Evolutionary conservation across 352 stramenopile genomes (phyloP).

Genomic region (Peronospora belbahrii): DNA sequence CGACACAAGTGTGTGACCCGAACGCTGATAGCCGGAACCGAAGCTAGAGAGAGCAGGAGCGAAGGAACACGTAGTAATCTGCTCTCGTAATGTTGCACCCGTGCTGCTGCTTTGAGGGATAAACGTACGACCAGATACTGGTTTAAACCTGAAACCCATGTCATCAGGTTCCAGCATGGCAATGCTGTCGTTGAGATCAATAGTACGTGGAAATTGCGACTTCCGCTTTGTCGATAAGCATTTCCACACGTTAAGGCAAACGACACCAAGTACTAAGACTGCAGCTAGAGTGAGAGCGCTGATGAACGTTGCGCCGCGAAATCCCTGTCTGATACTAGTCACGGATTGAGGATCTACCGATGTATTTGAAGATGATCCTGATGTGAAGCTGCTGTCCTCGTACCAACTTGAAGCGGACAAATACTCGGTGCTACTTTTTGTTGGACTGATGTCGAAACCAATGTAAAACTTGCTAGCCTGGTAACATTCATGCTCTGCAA

Average conservation of each 20-base stretch:
- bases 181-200: slow-evolving; percentile 17
- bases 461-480: slow-evolving; percentile 22
- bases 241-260: slow-evolving; percentile 16
- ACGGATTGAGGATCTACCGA: slow-evolving; percentile 3
- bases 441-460: not conserved
- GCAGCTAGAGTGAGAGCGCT: slow-evolving; percentile 1
- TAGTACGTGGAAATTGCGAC: slow-evolving; percentile 1
- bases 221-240: slow-evolving; percentile 13
- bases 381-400: not conserved
- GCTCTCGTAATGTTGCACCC: slow-evolving; percentile 16
- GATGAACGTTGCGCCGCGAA: slow-evolving; percentile 1
- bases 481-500: slow-evolving; percentile 16
- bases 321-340: not conserved
- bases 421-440: not conserved
- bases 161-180: slow-evolving; percentile 26
- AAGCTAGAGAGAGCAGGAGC: slow-evolving; percentile 21
- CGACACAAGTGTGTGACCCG: slow-evolving; percentile 5
- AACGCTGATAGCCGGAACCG: slow-evolving; percentile 10
- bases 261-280: slow-evolving; percentile 5
- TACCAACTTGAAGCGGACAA: not conserved
- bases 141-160: slow-evolving; percentile 19
- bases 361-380: slow-evolving; percentile 4
- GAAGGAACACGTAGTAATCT: slow-evolving; percentile 11
- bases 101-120: slow-evolving; percentile 22
- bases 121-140: slow-evolving; percentile 9